Evolutionary conservation across 495 filamentous ascomycete genomes (phyloP).

Genomic region (Chaetomium tenue): DNA sequence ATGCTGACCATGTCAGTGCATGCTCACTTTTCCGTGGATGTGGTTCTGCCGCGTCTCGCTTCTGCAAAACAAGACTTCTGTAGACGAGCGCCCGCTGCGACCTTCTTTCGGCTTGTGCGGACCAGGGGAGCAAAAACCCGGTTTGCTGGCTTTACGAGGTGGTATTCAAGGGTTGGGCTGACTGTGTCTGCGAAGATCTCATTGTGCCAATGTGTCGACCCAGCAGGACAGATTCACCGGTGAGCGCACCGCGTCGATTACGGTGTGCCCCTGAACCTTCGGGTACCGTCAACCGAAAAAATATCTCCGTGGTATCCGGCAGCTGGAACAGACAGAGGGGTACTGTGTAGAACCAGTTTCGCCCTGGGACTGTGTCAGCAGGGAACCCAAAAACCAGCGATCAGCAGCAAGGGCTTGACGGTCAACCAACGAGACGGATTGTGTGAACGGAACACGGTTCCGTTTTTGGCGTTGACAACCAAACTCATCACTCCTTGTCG

Average conservation of each 20-base stretch:
- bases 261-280: neutral
- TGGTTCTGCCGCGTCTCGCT: constrained; percentile 18
- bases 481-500: too few species aligned
- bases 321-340: neutral
- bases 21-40: constrained; percentile 2
- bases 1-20: too few species aligned
- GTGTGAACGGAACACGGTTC: too few species aligned
- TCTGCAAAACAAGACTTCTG: neutral
- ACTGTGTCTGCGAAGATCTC: neutral
- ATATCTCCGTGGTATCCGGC: neutral
- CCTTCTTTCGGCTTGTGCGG: neutral
- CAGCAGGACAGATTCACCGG: too few species aligned
- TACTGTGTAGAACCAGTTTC: neutral
- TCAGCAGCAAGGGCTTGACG: neutral
- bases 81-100: neutral
- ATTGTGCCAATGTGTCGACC: too few species aligned
- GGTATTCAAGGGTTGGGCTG: neutral
- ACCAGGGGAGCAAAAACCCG: neutral
- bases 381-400: neutral
- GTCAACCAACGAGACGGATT: too few species aligned
- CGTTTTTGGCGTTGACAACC: neutral
- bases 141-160: constrained; percentile 11
- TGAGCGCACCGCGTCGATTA: too few species aligned
- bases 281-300: neutral
- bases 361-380: neutral